Conservation (phyloP, 2,329 filamentous ascomycete genomes). For the Botryotinia calthae region DNA sequence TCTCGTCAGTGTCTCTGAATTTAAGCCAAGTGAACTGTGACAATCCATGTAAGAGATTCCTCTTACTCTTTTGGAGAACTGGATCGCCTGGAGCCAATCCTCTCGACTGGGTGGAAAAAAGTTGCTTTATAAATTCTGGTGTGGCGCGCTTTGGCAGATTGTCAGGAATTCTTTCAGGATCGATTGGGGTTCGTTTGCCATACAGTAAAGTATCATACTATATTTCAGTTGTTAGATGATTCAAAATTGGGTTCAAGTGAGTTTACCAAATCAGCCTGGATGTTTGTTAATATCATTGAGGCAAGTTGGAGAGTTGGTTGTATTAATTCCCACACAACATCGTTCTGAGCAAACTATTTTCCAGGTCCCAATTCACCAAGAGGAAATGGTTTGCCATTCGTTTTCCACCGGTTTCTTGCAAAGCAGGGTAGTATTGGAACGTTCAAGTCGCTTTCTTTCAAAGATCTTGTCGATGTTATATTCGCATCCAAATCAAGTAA, state of each 20-base stretch:
- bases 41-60: not conserved
- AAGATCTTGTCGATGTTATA: not conserved
- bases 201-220: not conserved
- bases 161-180: not conserved
- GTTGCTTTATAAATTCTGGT: not conserved
- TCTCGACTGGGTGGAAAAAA: not conserved
- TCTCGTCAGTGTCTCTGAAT: not conserved
- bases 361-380: slow-evolving; percentile 1
- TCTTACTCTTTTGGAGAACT: not conserved
- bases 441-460: not conserved
- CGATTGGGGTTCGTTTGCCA: not conserved
- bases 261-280: not conserved
- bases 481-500: slow-evolving; percentile 14
- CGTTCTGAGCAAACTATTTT: not conserved
- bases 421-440: not conserved
- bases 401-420: not conserved
- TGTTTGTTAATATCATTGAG: not conserved
- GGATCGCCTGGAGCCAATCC: not conserved
- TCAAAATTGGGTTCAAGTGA: not conserved
- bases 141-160: not conserved
- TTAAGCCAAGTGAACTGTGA: not conserved
- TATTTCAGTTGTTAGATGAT: not conserved
- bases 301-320: slow-evolving; percentile 3
- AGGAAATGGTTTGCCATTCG: not conserved
- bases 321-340: slow-evolving; percentile 4